Evolutionary conservation across 2,329 filamentous ascomycete genomes (phyloP).

Genomic region (Cladorrhinum sp.): DNA sequence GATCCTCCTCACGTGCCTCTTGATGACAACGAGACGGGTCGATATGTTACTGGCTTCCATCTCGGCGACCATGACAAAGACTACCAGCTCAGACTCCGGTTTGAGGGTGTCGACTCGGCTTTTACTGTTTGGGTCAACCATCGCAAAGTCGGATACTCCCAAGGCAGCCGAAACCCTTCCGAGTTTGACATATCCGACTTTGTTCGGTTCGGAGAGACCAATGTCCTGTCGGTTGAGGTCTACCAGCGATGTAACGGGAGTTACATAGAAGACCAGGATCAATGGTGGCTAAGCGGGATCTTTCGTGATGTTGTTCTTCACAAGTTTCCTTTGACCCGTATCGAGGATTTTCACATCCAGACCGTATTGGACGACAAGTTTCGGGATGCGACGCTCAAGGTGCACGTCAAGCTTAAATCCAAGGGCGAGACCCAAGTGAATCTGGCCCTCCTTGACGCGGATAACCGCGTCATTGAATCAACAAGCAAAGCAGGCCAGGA

Average conservation of each 20-base stretch:
- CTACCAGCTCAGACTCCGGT: conserved; percentile 62
- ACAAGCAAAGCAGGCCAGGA: conserved; percentile 24
- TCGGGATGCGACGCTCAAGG: conserved; percentile 45
- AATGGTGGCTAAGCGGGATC: conserved; percentile 59
- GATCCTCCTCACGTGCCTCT: conserved; percentile 55
- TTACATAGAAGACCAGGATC: conserved; percentile 66
- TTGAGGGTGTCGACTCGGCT: conserved; percentile 71
- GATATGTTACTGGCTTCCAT: conserved; percentile 57
- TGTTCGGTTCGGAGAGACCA: conserved; percentile 45
- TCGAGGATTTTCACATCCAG: conserved; percentile 54
- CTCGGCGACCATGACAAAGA: conserved; percentile 46
- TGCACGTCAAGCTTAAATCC: conserved; percentile 35
- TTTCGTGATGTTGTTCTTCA: conserved; percentile 61
- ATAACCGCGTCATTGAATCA: conserved; percentile 30
- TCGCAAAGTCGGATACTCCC: conserved; percentile 64
- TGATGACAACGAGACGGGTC: conserved; percentile 63
- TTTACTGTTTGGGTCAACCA: conserved; percentile 72
- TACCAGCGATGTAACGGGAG: conserved; percentile 71
- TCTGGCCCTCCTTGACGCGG: conserved; percentile 15
- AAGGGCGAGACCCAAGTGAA: conserved; percentile 25
- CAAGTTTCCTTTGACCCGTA: conserved; percentile 53
- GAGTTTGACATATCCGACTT: conserved; percentile 67
- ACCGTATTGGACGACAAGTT: conserved; percentile 52
- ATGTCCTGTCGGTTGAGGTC: conserved; percentile 62
- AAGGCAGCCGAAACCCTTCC: conserved; percentile 68